Evolutionary conservation across 331 rosid species (phyloP).

Genomic region (Spiraea crenata): DNA sequence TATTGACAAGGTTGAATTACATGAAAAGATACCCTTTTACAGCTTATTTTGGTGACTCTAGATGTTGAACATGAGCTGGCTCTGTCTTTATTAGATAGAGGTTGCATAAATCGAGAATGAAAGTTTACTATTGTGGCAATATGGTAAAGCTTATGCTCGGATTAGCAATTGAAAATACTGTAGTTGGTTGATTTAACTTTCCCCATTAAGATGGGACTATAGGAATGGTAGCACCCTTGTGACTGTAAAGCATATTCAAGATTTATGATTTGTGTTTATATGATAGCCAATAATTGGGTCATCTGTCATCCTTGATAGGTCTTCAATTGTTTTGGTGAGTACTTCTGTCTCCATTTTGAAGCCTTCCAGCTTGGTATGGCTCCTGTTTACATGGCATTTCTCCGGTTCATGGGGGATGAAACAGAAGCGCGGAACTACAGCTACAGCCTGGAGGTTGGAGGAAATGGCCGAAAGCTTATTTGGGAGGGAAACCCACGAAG

Average conservation of each 20-base stretch:
- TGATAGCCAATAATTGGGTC: slow-evolving; percentile 23
- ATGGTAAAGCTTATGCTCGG: neutral
- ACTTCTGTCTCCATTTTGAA: slow-evolving; percentile 80
- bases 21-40: neutral
- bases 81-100: neutral
- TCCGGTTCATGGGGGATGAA: slow-evolving; percentile 82
- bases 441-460: slow-evolving; percentile 76
- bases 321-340: slow-evolving; percentile 76
- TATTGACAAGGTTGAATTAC: neutral
- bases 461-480: slow-evolving; percentile 57
- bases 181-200: neutral
- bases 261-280: slow-evolving; percentile 9
- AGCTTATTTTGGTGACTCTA: neutral
- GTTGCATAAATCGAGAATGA: slow-evolving; percentile 6
- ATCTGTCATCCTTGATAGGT: slow-evolving; percentile 40
- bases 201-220: neutral
- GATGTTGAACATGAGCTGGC: neutral
- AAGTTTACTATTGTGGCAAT: neutral
- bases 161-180: neutral
- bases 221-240: neutral
- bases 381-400: slow-evolving; percentile 79
- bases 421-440: slow-evolving; percentile 66
- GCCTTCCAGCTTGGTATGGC: slow-evolving; percentile 84
- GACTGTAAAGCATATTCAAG: neutral
- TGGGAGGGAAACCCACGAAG: slow-evolving; percentile 75